Conservation (phyloP, 1,284 basidiomycete species). For the Irpex sp. region DNA sequence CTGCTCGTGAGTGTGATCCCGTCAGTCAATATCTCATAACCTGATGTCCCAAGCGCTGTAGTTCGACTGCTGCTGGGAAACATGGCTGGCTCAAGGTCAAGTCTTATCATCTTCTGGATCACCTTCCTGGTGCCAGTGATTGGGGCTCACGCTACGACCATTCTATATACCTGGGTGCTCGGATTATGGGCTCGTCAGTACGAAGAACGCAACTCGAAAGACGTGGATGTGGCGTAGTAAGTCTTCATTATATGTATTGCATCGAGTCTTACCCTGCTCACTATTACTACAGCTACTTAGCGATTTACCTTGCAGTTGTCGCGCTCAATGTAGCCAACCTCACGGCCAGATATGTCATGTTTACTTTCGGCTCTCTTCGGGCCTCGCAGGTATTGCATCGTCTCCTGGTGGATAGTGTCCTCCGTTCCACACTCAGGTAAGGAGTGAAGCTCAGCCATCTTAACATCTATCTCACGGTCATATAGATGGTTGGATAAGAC, state of each 20-base stretch:
- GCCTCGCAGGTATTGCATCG: conserved; percentile 57
- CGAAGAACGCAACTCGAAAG: conserved; percentile 23
- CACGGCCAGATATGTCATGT: conserved; percentile 26
- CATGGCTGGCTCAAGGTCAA: conserved; percentile 24
- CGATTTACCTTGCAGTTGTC: conserved; percentile 37
- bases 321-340: conserved; percentile 22
- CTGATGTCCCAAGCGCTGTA: conserved; percentile 2
- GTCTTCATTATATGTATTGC: conserved; percentile 8
- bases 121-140: conserved; percentile 21
- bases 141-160: conserved; percentile 18
- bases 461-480: neutral
- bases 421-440: conserved; percentile 48
- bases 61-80: conserved; percentile 25
- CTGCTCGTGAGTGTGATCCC: conserved; percentile 27
- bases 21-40: too few relatives aligned
- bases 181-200: conserved; percentile 25
- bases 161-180: conserved; percentile 21
- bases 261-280: neutral
- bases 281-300: conserved; percentile 32
- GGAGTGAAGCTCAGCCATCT: neutral
- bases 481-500: conserved; percentile 48
- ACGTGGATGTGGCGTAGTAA: conserved; percentile 28
- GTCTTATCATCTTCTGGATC: conserved; percentile 29
- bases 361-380: conserved; percentile 36
- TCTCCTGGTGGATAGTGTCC: conserved; percentile 47